Evolutionary conservation across 805 yeast genomes (phyloP).

Genomic region (Starmerella ratchasimensis): DNA sequence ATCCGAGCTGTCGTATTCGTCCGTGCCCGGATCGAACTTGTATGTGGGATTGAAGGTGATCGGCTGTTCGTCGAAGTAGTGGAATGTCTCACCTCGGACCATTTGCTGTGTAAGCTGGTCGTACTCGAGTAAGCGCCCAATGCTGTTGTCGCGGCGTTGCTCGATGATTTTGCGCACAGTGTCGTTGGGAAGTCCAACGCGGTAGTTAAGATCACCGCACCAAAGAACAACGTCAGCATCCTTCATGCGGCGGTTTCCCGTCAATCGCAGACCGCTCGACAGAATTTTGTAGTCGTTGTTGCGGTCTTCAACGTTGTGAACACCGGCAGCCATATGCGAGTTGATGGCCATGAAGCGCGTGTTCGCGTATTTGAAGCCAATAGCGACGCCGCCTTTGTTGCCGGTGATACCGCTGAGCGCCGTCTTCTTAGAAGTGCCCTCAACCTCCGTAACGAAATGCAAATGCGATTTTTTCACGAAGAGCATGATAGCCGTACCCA

Average conservation of each 20-base stretch:
- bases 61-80: slow-evolving; percentile 61
- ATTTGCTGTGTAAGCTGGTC: slow-evolving; percentile 77
- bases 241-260: slow-evolving; percentile 58
- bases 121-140: slow-evolving; percentile 35
- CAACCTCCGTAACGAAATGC: slow-evolving; percentile 58
- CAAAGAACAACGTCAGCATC: slow-evolving; percentile 83
- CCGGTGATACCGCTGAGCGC: slow-evolving; percentile 97
- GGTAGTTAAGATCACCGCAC: slow-evolving; percentile 89
- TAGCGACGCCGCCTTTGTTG: slow-evolving; percentile 92
- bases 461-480: slow-evolving; percentile 53
- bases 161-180: slow-evolving; percentile 51
- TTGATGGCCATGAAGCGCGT: slow-evolving; percentile 75
- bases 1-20: slow-evolving; percentile 73
- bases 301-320: slow-evolving; percentile 65
- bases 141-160: slow-evolving; percentile 10
- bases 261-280: slow-evolving; percentile 59
- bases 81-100: slow-evolving; percentile 56
- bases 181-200: slow-evolving; percentile 60
- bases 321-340: slow-evolving; percentile 91
- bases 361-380: slow-evolving; percentile 67
- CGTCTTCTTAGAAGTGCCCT: slow-evolving; percentile 89
- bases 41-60: slow-evolving; percentile 80
- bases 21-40: slow-evolving; percentile 77
- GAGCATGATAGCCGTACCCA: slow-evolving; percentile 69
- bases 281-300: slow-evolving; percentile 71